Evolutionary conservation across 2,329 filamentous ascomycete genomes (phyloP).

Genomic region (Verticillium isaacii): DNA sequence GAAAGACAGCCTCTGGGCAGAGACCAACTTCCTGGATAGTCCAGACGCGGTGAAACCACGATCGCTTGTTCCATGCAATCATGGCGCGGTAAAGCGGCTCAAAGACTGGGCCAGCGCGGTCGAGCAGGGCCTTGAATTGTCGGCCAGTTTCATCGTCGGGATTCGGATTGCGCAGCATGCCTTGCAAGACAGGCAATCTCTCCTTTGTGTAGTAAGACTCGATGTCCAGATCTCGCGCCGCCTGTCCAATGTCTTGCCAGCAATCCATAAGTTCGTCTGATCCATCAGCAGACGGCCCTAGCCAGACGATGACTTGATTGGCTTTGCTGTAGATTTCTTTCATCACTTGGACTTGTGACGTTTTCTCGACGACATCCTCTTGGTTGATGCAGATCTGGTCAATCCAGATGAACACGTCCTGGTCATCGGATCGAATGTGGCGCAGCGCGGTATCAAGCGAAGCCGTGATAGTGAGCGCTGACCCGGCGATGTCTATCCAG

Average conservation of each 20-base stretch:
- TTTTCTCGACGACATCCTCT: conserved; percentile 26
- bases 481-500: conserved; percentile 2
- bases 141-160: conserved; percentile 15
- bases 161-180: conserved; percentile 1
- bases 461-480: conserved; percentile 6
- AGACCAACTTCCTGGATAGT: conserved; percentile 23
- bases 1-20: conserved; percentile 15
- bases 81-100: neutral
- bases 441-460: conserved; percentile 9
- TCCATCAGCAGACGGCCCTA: conserved; percentile 17
- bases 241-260: conserved; percentile 16
- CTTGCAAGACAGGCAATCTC: neutral
- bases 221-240: conserved; percentile 18
- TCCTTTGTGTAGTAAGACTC: conserved; percentile 5
- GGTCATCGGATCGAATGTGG: conserved; percentile 3
- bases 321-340: conserved; percentile 29
- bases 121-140: conserved; percentile 2
- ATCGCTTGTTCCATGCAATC: conserved; percentile 6
- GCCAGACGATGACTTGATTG: conserved; percentile 27
- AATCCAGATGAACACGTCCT: conserved; percentile 25
- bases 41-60: conserved; percentile 23
- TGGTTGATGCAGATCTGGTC: conserved; percentile 38
- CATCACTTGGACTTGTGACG: conserved; percentile 32
- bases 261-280: conserved; percentile 11
- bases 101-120: neutral